Evolutionary conservation across 495 filamentous ascomycete species (phyloP).

Genomic region (Annulohypoxylon stygium): DNA sequence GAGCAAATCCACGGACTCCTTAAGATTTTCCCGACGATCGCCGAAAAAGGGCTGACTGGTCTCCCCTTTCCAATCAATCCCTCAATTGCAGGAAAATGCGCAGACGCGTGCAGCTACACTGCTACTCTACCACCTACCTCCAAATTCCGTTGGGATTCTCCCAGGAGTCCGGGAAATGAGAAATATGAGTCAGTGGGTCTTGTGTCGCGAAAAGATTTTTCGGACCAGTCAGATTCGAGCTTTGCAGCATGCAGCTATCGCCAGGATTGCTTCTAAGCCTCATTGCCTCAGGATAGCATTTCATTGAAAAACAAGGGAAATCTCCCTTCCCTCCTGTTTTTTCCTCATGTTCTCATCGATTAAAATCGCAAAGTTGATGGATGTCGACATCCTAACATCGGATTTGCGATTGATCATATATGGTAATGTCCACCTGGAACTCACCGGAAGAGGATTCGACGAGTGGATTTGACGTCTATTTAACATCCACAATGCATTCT

Average conservation of each 20-base stretch:
- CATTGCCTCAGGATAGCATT: constrained; percentile 35
- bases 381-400: neutral
- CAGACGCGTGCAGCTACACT: neutral
- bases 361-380: neutral
- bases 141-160: constrained; percentile 43
- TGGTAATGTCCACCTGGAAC: constrained; percentile 4
- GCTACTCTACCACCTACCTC: too few relatives aligned
- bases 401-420: neutral
- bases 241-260: constrained; percentile 9
- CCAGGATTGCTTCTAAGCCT: constrained; percentile 35
- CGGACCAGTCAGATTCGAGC: constrained; percentile 25
- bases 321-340: neutral
- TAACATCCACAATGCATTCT: neutral
- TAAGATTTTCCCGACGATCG: constrained; percentile 31
- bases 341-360: neutral
- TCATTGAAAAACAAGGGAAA: constrained; percentile 10
- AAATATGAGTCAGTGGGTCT: constrained; percentile 29
- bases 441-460: constrained; percentile 1
- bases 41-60: constrained; percentile 13
- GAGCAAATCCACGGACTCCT: constrained; percentile 7
- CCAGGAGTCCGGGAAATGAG: constrained; percentile 37
- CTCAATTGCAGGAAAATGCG: constrained; percentile 8
- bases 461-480: neutral
- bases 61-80: constrained; percentile 20
- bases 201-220: constrained; percentile 33